Evolutionary conservation across 495 filamentous ascomycete genomes (phyloP).

Genomic region (Staphylotrichum longicolle): DNA sequence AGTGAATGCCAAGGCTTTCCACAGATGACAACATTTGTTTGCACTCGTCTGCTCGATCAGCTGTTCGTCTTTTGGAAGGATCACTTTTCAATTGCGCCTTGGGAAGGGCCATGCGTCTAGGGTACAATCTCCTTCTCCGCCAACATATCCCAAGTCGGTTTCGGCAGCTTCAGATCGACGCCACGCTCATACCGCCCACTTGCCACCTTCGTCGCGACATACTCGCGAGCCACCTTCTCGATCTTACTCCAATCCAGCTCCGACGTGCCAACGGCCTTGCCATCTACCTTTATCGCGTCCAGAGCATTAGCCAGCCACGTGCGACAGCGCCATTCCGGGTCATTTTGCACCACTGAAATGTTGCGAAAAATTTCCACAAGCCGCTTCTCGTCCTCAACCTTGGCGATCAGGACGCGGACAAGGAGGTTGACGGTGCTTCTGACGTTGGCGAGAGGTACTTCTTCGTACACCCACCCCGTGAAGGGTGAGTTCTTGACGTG

Average conservation of each 20-base stretch:
- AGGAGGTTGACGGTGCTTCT: conserved; percentile 2
- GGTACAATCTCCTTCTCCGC: conserved; percentile 3
- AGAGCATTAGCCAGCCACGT: neutral
- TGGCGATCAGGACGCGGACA: conserved; percentile 2
- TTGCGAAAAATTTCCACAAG: neutral
- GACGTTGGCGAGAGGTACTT: neutral
- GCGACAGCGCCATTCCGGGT: neutral
- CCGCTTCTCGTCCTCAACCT: neutral
- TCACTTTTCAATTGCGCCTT: too few relatives aligned
- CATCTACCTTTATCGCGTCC: neutral
- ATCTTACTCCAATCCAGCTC: neutral
- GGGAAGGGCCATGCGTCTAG: neutral
- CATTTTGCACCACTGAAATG: neutral
- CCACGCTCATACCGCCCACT: neutral
- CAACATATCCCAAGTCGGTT: conserved; percentile 11
- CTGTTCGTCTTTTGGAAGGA: too few relatives aligned
- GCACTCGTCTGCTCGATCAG: too few relatives aligned
- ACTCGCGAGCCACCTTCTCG: neutral
- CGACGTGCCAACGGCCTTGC: conserved; percentile 1
- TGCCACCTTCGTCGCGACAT: neutral
- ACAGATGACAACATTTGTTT: too few relatives aligned
- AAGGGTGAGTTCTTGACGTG: conserved; percentile 3
- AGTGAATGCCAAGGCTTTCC: neutral
- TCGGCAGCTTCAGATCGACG: neutral
- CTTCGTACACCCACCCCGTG: neutral